Conservation (phyloP, 1,284 basidiomycete genomes). For the Moniliophthora roreri region DNA sequence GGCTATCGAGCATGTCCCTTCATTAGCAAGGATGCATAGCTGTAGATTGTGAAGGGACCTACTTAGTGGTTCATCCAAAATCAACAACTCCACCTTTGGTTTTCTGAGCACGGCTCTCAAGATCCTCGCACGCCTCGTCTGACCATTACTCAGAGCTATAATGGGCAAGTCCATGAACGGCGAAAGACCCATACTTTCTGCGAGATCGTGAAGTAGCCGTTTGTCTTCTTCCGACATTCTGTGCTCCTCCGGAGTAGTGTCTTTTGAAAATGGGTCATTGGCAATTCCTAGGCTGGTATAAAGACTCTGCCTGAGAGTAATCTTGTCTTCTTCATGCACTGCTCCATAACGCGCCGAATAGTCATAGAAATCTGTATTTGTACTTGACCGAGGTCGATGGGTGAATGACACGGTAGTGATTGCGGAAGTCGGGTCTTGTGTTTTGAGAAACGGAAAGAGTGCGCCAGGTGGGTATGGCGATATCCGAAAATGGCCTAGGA, state of each 20-base stretch:
- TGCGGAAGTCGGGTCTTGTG: conserved; percentile 45
- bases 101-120: conserved; percentile 66
- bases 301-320: conserved; percentile 72
- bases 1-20: conserved; percentile 44
- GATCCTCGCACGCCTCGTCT: conserved; percentile 87
- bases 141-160: conserved; percentile 88
- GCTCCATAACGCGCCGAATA: conserved; percentile 90
- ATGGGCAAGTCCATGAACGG: conserved; percentile 77
- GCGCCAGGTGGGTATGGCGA: conserved; percentile 60
- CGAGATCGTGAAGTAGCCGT: conserved; percentile 48
- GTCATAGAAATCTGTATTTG: conserved; percentile 76
- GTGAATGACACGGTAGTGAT: conserved; percentile 76
- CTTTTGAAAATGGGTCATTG: conserved; percentile 27
- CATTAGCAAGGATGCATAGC: conserved; percentile 16
- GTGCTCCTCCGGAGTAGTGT: conserved; percentile 21
- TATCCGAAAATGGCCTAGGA: conserved; percentile 70
- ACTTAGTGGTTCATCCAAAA: conserved; percentile 88
- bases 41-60: too few species aligned
- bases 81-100: conserved; percentile 64
- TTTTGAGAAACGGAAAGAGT: conserved; percentile 67
- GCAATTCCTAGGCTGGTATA: conserved; percentile 48
- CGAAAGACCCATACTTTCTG: conserved; percentile 53
- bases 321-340: conserved; percentile 77
- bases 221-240: conserved; percentile 27
- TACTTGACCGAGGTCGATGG: conserved; percentile 56